phyloP scores from a whole-genome alignment of 148 eudicot genomes.

The Polygonum aviculare region DNA sequence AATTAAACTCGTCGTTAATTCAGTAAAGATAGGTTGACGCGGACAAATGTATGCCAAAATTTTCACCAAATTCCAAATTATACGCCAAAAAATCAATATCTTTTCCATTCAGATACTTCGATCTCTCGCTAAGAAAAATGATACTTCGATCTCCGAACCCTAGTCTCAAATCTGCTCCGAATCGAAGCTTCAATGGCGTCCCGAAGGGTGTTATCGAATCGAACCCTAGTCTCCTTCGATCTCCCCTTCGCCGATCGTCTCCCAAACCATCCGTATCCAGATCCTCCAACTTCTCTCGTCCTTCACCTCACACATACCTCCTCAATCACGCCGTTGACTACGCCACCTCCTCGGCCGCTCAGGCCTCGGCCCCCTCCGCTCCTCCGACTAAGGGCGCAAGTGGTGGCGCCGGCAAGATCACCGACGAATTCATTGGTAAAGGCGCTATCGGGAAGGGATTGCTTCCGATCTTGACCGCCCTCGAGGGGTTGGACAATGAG shows the following conservation, averaged over 20 bases:
- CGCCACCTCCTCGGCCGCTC: slow-evolving; percentile 42
- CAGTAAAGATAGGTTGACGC: too few species aligned
- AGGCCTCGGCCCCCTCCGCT: slow-evolving; percentile 10
- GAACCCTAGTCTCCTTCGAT: slow-evolving; percentile 45
- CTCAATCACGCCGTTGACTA: slow-evolving; percentile 38
- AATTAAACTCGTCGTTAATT: too few species aligned
- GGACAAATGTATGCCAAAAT: too few species aligned
- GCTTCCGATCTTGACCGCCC: slow-evolving; percentile 87
- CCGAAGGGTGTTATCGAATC: slow-evolving; percentile 33
- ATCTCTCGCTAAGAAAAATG: too few species aligned
- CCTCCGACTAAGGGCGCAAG: slow-evolving; percentile 13
- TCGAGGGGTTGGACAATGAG: slow-evolving; percentile 77
- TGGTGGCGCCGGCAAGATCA: slow-evolving; percentile 40
- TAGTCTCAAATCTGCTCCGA: slow-evolving; percentile 17
- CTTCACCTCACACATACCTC: slow-evolving; percentile 40
- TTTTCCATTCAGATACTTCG: too few species aligned
- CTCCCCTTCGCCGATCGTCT: slow-evolving; percentile 25
- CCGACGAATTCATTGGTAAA: slow-evolving; percentile 65
- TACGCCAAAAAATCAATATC: too few species aligned
- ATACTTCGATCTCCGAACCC: slow-evolving; percentile 1
- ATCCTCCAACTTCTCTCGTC: slow-evolving; percentile 12
- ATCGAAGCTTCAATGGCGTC: slow-evolving; percentile 32
- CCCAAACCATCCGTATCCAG: slow-evolving; percentile 23
- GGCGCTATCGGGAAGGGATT: slow-evolving; percentile 74
- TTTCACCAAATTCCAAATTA: too few species aligned